A percentile compares a stretch with the other conserved stretches of the same genome.
These are phyloP conservation scores for Phytophthora capsici DNA, from an alignment of 352 stramenopile genomes.

Conservation along the genomic window DNA sequence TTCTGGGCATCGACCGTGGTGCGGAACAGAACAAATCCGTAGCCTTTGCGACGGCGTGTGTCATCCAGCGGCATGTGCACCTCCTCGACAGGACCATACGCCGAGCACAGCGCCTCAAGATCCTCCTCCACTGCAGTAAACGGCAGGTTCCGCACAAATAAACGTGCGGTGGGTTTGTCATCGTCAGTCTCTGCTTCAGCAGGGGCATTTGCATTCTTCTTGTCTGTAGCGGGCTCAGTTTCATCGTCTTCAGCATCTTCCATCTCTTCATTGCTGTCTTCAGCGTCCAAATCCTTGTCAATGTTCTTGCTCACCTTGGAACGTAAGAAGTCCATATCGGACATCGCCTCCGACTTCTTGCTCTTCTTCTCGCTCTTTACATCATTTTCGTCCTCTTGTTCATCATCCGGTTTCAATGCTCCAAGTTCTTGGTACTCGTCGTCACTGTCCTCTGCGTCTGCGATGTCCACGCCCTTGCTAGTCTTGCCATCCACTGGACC, in stretches of 20 bases:
- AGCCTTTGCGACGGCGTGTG: slow-evolving; percentile 95
- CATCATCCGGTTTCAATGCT: slow-evolving; percentile 33
- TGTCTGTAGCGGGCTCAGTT: slow-evolving; percentile 3
- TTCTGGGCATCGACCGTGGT: slow-evolving; percentile 90
- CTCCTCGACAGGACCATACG: slow-evolving; percentile 90
- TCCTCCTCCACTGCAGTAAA: slow-evolving; percentile 98
- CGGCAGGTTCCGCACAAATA: slow-evolving; percentile 98
- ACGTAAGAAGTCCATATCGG: slow-evolving; percentile 94
- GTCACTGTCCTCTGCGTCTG: slow-evolving; percentile 40
- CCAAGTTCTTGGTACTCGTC: slow-evolving; percentile 50
- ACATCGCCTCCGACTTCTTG: slow-evolving; percentile 51
- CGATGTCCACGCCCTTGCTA: slow-evolving; percentile 36
- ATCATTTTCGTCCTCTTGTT: slow-evolving; percentile 29
- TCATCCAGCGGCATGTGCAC: slow-evolving; percentile 98
- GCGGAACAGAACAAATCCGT: slow-evolving; percentile 97
- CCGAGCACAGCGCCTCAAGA: slow-evolving; percentile 90
- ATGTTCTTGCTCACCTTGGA: slow-evolving; percentile 95
- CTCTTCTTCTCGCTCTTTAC: slow-evolving; percentile 30
- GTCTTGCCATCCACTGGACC: slow-evolving; percentile 37
- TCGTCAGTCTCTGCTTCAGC: slow-evolving; percentile 26
- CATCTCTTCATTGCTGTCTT: slow-evolving; percentile 37
- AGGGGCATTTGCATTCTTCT: slow-evolving; percentile 8
- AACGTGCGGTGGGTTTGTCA: slow-evolving; percentile 69
- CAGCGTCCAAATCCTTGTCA: slow-evolving; percentile 64
- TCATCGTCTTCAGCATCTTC: slow-evolving; percentile 37